Evolutionary conservation across 345 rosid genomes (phyloP).

Genomic region (Eucalyptus pumila): DNA sequence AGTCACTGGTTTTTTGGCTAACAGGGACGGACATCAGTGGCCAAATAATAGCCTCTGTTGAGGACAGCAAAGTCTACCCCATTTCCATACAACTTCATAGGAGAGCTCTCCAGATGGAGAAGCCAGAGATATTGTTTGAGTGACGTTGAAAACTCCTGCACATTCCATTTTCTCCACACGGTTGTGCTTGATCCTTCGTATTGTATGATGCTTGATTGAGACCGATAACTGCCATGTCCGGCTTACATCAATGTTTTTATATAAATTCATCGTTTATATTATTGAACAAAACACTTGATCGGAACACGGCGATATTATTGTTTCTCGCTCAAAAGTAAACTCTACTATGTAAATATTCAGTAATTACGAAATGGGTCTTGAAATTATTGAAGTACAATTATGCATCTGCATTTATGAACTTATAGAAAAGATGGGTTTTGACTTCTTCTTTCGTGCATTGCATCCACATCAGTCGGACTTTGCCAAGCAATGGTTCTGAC

Average conservation of each 20-base stretch:
- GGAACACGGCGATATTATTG: rapidly evolving
- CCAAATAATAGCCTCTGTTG: background rate
- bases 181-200: background rate
- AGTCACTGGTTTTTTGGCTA: background rate
- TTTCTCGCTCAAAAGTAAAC: background rate
- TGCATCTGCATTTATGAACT: background rate
- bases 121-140: background rate
- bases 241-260: background rate
- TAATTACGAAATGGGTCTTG: background rate
- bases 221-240: background rate
- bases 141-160: background rate
- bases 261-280: background rate
- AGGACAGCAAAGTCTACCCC: background rate
- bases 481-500: background rate
- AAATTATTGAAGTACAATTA: background rate
- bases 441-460: background rate
- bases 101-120: background rate
- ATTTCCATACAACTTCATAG: background rate
- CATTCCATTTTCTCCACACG: background rate
- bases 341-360: background rate
- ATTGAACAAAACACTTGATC: background rate
- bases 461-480: background rate
- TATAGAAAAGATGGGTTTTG: background rate
- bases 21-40: background rate
- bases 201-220: background rate